These are phyloP conservation scores for Clitopilus hobsonii DNA, from an alignment of 768 basidiomycete genomes.

Conservation along the genomic window DNA sequence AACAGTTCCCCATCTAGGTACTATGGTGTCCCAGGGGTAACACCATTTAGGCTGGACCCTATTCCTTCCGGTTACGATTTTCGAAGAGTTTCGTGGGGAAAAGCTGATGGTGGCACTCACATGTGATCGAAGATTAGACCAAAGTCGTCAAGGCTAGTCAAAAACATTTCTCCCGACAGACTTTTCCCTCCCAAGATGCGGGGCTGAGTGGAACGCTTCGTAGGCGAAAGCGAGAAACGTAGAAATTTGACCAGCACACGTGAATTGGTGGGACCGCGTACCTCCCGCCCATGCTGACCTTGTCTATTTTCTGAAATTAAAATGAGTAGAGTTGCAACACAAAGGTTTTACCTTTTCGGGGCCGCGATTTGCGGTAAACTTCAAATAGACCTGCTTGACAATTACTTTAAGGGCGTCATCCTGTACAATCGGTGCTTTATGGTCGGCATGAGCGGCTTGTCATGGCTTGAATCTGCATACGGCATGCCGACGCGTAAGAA, in stretches of 20 bases:
- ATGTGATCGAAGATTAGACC: neutral
- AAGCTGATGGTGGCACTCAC: neutral
- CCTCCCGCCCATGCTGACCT: neutral
- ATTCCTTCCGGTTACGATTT: neutral
- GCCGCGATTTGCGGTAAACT: neutral
- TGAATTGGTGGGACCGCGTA: neutral
- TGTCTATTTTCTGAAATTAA: neutral
- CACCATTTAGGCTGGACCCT: neutral
- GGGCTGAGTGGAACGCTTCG: neutral
- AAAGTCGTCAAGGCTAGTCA: neutral
- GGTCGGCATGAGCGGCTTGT: neutral
- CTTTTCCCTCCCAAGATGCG: neutral
- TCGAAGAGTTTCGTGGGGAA: neutral
- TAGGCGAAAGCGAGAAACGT: neutral
- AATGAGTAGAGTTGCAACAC: neutral
- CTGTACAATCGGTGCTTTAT: neutral
- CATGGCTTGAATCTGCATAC: too few species aligned
- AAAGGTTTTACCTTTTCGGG: neutral
- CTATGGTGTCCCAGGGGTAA: neutral
- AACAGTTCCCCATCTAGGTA: neutral
- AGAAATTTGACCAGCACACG: neutral
- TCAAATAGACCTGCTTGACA: neutral
- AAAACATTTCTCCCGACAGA: neutral
- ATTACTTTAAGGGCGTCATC: too few species aligned
- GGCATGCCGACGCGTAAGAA: neutral